Conservation (phyloP, 345 rosid genomes). For the Corchorus capsularis region DNA sequence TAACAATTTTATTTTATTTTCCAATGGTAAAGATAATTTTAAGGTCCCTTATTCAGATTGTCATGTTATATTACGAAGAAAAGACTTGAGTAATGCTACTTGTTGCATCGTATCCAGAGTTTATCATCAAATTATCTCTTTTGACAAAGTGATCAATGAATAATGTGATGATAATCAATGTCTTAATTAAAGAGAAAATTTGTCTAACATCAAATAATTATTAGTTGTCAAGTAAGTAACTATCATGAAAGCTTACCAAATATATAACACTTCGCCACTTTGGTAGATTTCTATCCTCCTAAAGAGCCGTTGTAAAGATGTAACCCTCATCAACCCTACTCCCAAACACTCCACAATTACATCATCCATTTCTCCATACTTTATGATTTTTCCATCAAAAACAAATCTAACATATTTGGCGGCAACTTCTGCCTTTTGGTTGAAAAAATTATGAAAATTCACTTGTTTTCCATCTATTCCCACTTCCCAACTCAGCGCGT, state of each 20-base stretch:
- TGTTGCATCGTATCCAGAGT: too few relatives aligned
- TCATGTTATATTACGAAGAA: too few relatives aligned
- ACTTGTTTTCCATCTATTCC: not conserved
- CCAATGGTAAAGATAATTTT: too few relatives aligned
- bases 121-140: too few relatives aligned
- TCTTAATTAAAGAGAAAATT: not conserved
- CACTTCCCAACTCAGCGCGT: not conserved
- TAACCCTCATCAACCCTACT: not conserved
- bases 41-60: too few relatives aligned
- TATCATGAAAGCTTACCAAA: not conserved
- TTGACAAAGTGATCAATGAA: too few relatives aligned
- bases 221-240: not conserved
- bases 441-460: conserved; percentile 2
- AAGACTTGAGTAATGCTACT: too few relatives aligned
- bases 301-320: conserved; percentile 3
- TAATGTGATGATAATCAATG: too few relatives aligned
- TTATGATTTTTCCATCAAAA: not conserved
- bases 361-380: not conserved
- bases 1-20: too few relatives aligned
- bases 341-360: not conserved
- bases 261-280: too few relatives aligned
- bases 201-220: not conserved
- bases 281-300: not conserved
- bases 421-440: conserved; percentile 28
- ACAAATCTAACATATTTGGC: conserved; percentile 22